phyloP scores from a whole-genome alignment of 2,329 filamentous ascomycete species.

The Fusarium sarcochroum region DNA sequence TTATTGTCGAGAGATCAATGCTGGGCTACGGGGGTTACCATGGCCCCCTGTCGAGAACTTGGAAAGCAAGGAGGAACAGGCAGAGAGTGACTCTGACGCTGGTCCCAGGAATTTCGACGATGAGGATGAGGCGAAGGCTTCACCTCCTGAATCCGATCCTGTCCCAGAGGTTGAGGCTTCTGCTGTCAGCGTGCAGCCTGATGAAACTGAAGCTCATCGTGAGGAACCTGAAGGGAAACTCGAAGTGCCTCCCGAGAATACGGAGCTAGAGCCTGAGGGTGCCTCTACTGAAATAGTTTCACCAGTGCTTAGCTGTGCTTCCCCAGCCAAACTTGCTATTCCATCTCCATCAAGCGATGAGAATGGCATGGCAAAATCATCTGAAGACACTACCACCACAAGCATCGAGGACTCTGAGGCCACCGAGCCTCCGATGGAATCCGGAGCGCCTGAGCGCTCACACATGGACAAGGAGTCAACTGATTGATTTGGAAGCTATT shows the following conservation, averaged over 20 bases:
- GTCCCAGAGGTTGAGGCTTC: no score
- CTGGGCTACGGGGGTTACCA: slow-evolving; percentile 48
- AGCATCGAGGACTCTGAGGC: background rate
- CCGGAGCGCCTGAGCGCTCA: slow-evolving; percentile 1
- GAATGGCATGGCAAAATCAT: background rate
- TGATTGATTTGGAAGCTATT: background rate
- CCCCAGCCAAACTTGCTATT: background rate
- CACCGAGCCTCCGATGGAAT: background rate
- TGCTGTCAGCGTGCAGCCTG: background rate
- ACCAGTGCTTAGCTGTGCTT: background rate
- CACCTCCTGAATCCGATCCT: background rate
- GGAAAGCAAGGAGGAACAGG: background rate
- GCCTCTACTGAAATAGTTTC: background rate
- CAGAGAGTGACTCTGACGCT: background rate
- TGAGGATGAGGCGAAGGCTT: slow-evolving; percentile 2
- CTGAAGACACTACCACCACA: background rate
- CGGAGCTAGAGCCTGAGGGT: background rate
- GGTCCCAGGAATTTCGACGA: slow-evolving; percentile 6
- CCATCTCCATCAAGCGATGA: background rate
- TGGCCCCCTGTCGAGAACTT: slow-evolving; percentile 45
- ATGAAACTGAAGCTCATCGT: background rate
- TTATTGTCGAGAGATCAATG: slow-evolving; percentile 54
- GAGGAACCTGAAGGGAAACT: background rate
- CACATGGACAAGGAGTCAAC: background rate
- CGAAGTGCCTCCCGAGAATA: background rate